Base-by-base conservation (phyloP, 805 yeast genomes). In the Spathaspora arborariae region DNA sequence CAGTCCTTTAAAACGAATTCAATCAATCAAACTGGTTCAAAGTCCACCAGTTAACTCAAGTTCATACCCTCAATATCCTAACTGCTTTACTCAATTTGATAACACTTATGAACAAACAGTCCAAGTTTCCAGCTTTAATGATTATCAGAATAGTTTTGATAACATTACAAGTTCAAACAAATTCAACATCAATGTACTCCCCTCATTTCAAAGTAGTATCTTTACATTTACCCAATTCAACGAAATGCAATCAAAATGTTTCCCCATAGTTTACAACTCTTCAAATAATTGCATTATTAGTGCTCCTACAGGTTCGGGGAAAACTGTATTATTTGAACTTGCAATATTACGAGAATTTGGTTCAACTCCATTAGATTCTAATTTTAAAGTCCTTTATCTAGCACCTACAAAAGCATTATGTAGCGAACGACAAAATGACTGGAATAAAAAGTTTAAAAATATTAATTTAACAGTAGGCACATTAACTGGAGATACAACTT, bases 321-420 rank as follows among this genome's bases (percentile, higher is more conserved):
- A 80, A 51, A 78, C 84, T 0, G 81, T 72, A 0, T 56, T 79
- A 4, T 78, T 78, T 54, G 84, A 79, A 55, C 55, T 80, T 36
- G 81, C 82, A 0, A 75, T 80, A 1, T 49, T 76, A 19, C 57
- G 67, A 36, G 57, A 66, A 6, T 54, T 70, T 19, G 26, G 21
- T 15, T 6, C 10, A 13, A 16, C 40, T 53, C 57, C 63, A 24
- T 55, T 55, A 30, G 51, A 48, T 24, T 51, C 51, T 16, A 62
- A 64, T 42, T 46, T 63, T 7, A 71, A 68, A 54, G 63, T 68
- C 4, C 53, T 80, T 2, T 81, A 81, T 51, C 68, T 81, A 37
- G 85, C 85, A 0, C 86, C 87, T 1, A 77, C 82, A 5, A 80
- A 79, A 52, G 76, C 85, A 0, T 61, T 81, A 34, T 81, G 85